phyloP scores from a whole-genome alignment of 768 basidiomycete species.

The Tephrocybe sp. region DNA sequence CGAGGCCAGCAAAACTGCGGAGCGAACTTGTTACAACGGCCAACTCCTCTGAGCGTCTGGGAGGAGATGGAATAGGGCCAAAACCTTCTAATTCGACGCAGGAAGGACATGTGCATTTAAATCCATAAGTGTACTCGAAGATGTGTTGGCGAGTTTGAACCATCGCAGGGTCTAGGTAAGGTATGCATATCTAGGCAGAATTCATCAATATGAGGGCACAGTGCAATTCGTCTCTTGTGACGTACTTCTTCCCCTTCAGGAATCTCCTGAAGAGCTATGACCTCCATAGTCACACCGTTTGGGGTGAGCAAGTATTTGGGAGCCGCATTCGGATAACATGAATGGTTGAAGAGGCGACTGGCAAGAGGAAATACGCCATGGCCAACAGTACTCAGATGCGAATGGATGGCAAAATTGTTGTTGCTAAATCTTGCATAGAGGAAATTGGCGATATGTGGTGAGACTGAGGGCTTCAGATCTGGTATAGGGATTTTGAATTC shows the following conservation, averaged over 20 bases:
- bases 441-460: slow-evolving; percentile 25
- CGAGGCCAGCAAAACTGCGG: slow-evolving; percentile 37
- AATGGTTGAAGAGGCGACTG: slow-evolving; percentile 83
- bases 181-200: slow-evolving; percentile 58
- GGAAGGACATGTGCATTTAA: slow-evolving; percentile 60
- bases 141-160: slow-evolving; percentile 58
- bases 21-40: slow-evolving; percentile 31
- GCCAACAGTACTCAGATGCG: slow-evolving; percentile 66
- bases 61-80: slow-evolving; percentile 38
- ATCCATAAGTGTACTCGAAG: slow-evolving; percentile 64
- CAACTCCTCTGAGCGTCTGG: slow-evolving; percentile 31
- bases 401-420: slow-evolving; percentile 81
- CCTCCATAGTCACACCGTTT: slow-evolving; percentile 52
- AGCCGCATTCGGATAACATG: slow-evolving; percentile 73
- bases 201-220: background rate
- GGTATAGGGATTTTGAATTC: slow-evolving; percentile 23
- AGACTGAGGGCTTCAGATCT: slow-evolving; percentile 30
- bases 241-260: slow-evolving; percentile 62
- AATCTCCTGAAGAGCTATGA: slow-evolving; percentile 64
- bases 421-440: slow-evolving; percentile 69
- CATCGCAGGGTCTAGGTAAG: slow-evolving; percentile 80
- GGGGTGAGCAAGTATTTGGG: slow-evolving; percentile 52
- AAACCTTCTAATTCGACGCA: slow-evolving; percentile 46
- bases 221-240: background rate
- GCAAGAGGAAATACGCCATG: slow-evolving; percentile 78